A percentile compares a stretch with the other conserved stretches of the same genome.
phyloP scores from a whole-genome alignment of 805 yeast genomes.

The Metschnikowia lochheadii region DNA sequence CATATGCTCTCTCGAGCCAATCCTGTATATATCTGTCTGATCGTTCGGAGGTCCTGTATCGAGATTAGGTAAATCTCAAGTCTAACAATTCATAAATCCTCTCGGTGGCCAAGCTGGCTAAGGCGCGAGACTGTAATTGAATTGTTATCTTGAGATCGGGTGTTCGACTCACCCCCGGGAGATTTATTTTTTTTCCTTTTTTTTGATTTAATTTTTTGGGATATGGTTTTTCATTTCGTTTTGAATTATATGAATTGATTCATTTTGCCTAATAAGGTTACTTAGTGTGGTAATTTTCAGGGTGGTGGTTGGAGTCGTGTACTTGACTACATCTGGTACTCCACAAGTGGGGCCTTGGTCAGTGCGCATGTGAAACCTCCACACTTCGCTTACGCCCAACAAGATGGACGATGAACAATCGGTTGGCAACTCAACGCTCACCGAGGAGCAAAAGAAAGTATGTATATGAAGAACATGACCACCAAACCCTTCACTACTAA shows the following conservation, averaged over 20 bases:
- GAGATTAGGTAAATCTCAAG: no score
- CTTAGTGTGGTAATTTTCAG: no score
- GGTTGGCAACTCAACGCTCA: constrained; percentile 9
- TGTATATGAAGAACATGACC: background rate
- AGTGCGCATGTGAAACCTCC: constrained; percentile 1
- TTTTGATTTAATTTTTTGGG: background rate
- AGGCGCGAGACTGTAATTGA: constrained; percentile 49
- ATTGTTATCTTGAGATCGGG: constrained; percentile 48
- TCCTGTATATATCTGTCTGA: no score
- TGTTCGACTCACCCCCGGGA: constrained; percentile 52
- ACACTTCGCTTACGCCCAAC: background rate
- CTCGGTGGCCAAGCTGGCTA: constrained; percentile 51
- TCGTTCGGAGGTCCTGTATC: no score
- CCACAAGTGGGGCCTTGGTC: no score
- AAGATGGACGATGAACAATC: constrained; percentile 1
- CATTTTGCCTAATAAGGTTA: no score
- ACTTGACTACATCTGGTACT: no score
- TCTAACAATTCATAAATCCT: constrained; percentile 20
- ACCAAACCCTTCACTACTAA: constrained; percentile 5
- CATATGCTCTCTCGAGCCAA: no score
- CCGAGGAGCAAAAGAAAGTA: constrained; percentile 21
- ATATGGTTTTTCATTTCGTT: no score
- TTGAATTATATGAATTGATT: no score
- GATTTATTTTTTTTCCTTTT: constrained; percentile 21
- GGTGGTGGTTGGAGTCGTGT: background rate